Evolutionary conservation across 2,329 filamentous ascomycete species (phyloP).

Genomic region (Cladophialophora yegresii): DNA sequence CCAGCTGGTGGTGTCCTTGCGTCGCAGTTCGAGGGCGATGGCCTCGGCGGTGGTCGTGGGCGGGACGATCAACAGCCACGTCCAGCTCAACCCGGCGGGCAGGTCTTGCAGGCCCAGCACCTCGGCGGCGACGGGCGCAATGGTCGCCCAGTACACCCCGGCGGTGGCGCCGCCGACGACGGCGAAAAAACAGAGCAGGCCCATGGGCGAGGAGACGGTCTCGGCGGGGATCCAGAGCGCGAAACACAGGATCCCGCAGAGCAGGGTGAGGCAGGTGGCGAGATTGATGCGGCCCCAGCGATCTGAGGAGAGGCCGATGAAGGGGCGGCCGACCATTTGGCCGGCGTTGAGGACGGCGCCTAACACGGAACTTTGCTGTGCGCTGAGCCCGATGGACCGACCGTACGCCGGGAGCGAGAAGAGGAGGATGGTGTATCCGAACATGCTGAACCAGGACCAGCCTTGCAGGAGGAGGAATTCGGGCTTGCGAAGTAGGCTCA

Average conservation of each 20-base stretch:
- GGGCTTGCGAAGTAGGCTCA: conserved; percentile 53
- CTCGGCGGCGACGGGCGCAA: conserved; percentile 62
- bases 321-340: conserved; percentile 58
- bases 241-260: conserved; percentile 60
- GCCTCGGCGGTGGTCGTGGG: conserved; percentile 53
- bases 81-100: conserved; percentile 59
- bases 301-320: conserved; percentile 65
- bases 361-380: conserved; percentile 63
- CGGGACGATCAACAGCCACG: conserved; percentile 61
- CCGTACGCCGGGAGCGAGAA: conserved; percentile 67
- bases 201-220: conserved; percentile 49
- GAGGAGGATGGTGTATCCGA: conserved; percentile 66
- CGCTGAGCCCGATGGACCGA: conserved; percentile 58
- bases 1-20: conserved; percentile 38
- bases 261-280: conserved; percentile 56
- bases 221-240: conserved; percentile 64
- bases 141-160: conserved; percentile 62
- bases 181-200: conserved; percentile 61
- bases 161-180: conserved; percentile 60
- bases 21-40: conserved; percentile 62
- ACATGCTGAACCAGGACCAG: conserved; percentile 63
- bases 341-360: conserved; percentile 65
- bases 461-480: conserved; percentile 61
- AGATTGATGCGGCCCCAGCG: conserved; percentile 64
- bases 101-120: conserved; percentile 62